Evolutionary conservation across 2,329 filamentous ascomycete genomes (phyloP).

Genomic region (Fusarium coicis): DNA sequence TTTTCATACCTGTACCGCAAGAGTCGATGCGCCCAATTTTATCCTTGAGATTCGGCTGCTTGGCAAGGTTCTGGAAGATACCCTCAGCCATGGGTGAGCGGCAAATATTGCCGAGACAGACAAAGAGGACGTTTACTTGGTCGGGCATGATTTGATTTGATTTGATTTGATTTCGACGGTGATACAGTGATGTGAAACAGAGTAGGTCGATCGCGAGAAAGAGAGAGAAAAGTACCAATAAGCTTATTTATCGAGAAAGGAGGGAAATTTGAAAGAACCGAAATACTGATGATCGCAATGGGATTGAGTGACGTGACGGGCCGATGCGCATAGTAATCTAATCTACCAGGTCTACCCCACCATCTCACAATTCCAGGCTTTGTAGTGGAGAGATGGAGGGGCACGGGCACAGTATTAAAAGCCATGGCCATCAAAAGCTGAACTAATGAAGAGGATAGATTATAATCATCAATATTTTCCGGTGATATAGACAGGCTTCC

Average conservation of each 20-base stretch:
- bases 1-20: slow-evolving; percentile 76
- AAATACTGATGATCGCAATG: slow-evolving; percentile 36
- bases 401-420: slow-evolving; percentile 18
- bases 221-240: background rate
- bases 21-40: slow-evolving; percentile 80
- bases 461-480: background rate
- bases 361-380: slow-evolving; percentile 37
- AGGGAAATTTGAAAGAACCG: slow-evolving; percentile 23
- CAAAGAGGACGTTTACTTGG: slow-evolving; percentile 82
- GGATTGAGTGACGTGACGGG: slow-evolving; percentile 39
- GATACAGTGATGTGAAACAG: background rate
- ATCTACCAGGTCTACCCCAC: slow-evolving; percentile 33
- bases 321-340: slow-evolving; percentile 39
- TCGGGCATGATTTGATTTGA: slow-evolving; percentile 52
- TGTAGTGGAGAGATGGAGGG: slow-evolving; percentile 39
- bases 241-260: slow-evolving; percentile 1
- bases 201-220: slow-evolving; percentile 3
- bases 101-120: slow-evolving; percentile 97
- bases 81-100: slow-evolving; percentile 95
- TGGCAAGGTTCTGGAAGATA: slow-evolving; percentile 80
- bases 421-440: background rate
- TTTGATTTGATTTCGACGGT: slow-evolving; percentile 39
- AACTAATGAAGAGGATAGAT: background rate
- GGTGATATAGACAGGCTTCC: slow-evolving; percentile 23
- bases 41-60: slow-evolving; percentile 67